Base-by-base conservation (phyloP, 345 rosid species). In the Sisymbrium altissimum region DNA sequence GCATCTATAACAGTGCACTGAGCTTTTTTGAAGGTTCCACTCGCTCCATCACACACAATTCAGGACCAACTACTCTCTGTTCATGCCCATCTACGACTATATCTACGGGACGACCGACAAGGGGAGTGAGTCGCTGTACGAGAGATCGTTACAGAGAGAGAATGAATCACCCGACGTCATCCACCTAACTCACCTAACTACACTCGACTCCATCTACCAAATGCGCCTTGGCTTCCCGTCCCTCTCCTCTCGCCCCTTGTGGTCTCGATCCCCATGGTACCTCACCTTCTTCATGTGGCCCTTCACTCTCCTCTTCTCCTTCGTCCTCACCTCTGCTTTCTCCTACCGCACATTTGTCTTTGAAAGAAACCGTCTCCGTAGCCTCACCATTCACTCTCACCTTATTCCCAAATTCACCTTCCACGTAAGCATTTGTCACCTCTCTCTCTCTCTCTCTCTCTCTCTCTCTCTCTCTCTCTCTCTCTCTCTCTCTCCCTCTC, bases 21-120 rank as follows among this genome's bases (percentile, higher is more conserved):
- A 60, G 6, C 6, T 50, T 25, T 66, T 40, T 66, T 67, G 55
- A 58, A 88, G 91, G 75, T 86, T 78, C 44, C 89, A 85, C 63
- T 86, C 89, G 0, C 68, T 86, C 30, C 92, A 87, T 70, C 92
- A 89, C 65, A 87, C 92, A 0, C 87, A 87, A 27, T 85, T 86
- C 40, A 73, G 85, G 19, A 88, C 87, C 18, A 87, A 89, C 68
- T 89, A 87, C 74, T 66, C 85, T 5, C 85, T 88, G 0, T 86
- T 82, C 77, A 86, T 89, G 94, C 91, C 94, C 1, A 14, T 86
- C 3, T 89, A 86, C 23, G 88, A 88, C 46, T 79, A 74, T 65
- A 73, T 85, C 13, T 87, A 87, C 9, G 78, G 75, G 21, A 89
- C 90, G 0, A 27, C 64, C 50, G 92, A 87, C 70, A 67, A 61